Evolutionary conservation across 2,329 filamentous ascomycete species (phyloP).

Genomic region (Ascochyta viciae-villosae): DNA sequence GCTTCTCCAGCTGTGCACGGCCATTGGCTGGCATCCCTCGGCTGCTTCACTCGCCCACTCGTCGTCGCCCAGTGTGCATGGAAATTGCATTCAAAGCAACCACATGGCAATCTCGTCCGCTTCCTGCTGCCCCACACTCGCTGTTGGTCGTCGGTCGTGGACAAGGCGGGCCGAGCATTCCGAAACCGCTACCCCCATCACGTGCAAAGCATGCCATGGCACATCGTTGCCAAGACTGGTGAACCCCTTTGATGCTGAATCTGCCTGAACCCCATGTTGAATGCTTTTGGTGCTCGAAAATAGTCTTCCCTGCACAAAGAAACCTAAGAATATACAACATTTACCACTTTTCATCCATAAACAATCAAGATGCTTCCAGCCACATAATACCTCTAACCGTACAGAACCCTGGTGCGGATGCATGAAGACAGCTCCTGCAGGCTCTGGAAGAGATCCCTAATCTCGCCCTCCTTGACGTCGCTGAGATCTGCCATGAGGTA

Average conservation of each 20-base stretch:
- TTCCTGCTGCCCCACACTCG: constrained; percentile 9
- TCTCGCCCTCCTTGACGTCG: constrained; percentile 78
- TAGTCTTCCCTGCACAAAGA: constrained; percentile 7
- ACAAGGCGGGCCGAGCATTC: constrained; percentile 4
- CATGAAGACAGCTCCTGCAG: constrained; percentile 77
- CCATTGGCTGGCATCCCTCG: neutral
- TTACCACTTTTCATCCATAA: neutral
- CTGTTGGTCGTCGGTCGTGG: constrained; percentile 5
- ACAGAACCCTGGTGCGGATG: constrained; percentile 58
- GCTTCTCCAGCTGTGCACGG: neutral
- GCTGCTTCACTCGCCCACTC: constrained; percentile 6
- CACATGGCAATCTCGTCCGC: constrained; percentile 5
- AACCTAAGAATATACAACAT: constrained; percentile 47
- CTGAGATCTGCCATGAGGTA: constrained; percentile 99
- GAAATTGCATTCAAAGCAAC: constrained; percentile 2
- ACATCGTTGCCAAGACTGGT: constrained; percentile 7
- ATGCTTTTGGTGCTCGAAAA: constrained; percentile 34
- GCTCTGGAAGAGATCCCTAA: constrained; percentile 84
- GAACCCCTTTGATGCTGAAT: neutral
- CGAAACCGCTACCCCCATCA: constrained; percentile 11
- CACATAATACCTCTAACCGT: constrained; percentile 24
- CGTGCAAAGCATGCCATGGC: neutral
- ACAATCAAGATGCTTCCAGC: neutral
- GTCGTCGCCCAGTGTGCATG: neutral
- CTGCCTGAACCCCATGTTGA: constrained; percentile 47